Evolutionary conservation across 495 filamentous ascomycete species (phyloP).

Genomic region (Tetracladium setigerum): DNA sequence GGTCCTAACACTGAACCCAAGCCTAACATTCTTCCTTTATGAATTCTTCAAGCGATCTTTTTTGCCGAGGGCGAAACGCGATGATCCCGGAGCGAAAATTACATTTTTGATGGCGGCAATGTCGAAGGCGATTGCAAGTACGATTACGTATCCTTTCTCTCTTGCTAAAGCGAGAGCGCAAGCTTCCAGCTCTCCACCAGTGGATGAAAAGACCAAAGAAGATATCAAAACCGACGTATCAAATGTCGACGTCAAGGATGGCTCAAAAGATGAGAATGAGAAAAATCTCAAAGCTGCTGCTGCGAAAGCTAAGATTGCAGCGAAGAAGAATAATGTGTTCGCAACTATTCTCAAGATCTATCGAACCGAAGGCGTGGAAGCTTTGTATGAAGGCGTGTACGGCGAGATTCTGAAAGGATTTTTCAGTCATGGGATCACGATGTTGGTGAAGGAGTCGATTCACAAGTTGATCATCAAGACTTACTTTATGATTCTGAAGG

Average conservation of each 20-base stretch:
- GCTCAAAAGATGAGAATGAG: conserved; percentile 15
- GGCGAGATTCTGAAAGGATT: conserved; percentile 81
- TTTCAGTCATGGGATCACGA: conserved; percentile 81
- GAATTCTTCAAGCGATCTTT: conserved; percentile 55
- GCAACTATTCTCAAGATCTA: conserved; percentile 55
- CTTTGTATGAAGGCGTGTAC: conserved; percentile 68
- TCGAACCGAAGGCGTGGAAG: conserved; percentile 55
- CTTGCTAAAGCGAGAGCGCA: conserved; percentile 75
- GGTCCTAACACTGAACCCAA: conserved; percentile 79
- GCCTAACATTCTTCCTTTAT: conserved; percentile 79
- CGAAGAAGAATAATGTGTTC: conserved; percentile 47
- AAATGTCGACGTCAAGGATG: conserved; percentile 9
- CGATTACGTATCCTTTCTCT: conserved; percentile 80
- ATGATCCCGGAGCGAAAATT: conserved; percentile 38
- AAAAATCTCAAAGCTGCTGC: conserved; percentile 6
- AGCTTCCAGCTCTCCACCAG: conserved; percentile 29
- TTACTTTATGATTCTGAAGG: conserved; percentile 15
- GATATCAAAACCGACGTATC: conserved; percentile 2
- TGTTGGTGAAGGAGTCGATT: conserved; percentile 79
- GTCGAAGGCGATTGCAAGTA: conserved; percentile 72
- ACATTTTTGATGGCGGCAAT: conserved; percentile 68
- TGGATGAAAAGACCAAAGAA: conserved; percentile 7
- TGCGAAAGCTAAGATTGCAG: conserved; percentile 11
- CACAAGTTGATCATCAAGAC: conserved; percentile 59
- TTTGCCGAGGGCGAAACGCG: conserved; percentile 40